A percentile compares a stretch with the other conserved stretches of the same genome.
These are phyloP conservation scores for Avena insularis DNA, from an alignment of 176 grass and related monocot genomes.

Conservation along the genomic window DNA sequence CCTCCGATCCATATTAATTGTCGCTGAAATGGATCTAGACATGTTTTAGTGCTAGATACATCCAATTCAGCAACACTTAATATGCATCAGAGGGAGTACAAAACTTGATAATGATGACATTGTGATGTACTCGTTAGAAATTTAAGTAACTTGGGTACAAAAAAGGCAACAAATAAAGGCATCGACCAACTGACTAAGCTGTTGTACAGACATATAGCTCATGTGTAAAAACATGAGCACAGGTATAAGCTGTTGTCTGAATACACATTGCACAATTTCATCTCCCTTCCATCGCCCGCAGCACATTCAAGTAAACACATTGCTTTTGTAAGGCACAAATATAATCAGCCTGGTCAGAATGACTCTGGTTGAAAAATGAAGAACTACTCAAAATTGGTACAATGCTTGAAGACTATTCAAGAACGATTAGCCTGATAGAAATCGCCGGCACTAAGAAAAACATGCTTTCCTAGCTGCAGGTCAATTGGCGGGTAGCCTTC, in stretches of 20 bases:
- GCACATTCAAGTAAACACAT: conserved; percentile 10
- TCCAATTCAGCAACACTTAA: too few relatives aligned
- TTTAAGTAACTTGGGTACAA: too few relatives aligned
- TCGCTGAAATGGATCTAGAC: too few relatives aligned
- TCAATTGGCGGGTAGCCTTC: conserved; percentile 67
- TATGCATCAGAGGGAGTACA: too few relatives aligned
- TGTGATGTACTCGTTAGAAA: too few relatives aligned
- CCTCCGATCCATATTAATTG: too few relatives aligned
- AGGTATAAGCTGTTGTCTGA: background rate
- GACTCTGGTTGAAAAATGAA: background rate
- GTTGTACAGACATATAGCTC: too few relatives aligned
- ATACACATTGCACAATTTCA: background rate
- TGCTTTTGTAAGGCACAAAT: conserved; percentile 4
- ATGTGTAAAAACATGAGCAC: too few relatives aligned
- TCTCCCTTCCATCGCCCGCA: conserved; percentile 3
- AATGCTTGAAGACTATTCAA: conserved; percentile 27
- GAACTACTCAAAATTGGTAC: conserved; percentile 39
- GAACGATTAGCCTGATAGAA: conserved; percentile 57
- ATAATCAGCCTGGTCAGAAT: conserved; percentile 2
- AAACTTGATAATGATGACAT: too few relatives aligned
- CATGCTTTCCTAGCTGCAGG: conserved; percentile 67
- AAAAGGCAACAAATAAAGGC: too few relatives aligned
- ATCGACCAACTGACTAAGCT: too few relatives aligned
- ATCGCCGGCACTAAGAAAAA: conserved; percentile 81
- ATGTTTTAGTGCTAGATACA: too few relatives aligned